Conservation (phyloP, 192 early-diverging fungal species). For the Backusella sp. region DNA sequence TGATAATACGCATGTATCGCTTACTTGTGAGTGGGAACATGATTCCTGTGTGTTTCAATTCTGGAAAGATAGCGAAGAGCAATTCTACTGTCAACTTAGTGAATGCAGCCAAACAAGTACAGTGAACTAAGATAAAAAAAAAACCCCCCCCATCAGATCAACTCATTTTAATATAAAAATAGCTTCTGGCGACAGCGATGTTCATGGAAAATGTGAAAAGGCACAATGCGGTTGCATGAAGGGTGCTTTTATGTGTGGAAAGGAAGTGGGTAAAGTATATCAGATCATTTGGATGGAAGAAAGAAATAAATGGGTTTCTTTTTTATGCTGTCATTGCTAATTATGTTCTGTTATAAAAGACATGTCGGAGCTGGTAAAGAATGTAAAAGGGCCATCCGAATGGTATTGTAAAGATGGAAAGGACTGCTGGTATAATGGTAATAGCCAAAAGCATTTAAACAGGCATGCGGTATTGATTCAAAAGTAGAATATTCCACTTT, state of each 20-base stretch:
- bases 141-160: too few relatives aligned
- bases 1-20: conserved; percentile 62
- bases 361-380: conserved; percentile 36
- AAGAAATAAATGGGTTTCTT: not conserved
- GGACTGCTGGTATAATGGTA: conserved; percentile 42
- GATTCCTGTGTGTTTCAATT: conserved; percentile 54
- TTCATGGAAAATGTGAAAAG: conserved; percentile 53
- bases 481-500: conserved; percentile 35
- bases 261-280: conserved; percentile 45
- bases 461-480: not conserved
- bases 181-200: conserved; percentile 22
- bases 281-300: not conserved
- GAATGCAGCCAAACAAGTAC: conserved; percentile 56
- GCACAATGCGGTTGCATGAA: conserved; percentile 78
- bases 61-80: conserved; percentile 81
- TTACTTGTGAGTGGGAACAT: conserved; percentile 32
- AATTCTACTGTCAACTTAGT: conserved; percentile 81
- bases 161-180: not conserved
- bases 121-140: not conserved
- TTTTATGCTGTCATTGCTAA: not conserved
- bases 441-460: not conserved
- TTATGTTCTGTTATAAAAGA: not conserved
- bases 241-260: conserved; percentile 78
- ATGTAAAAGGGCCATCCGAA: conserved; percentile 35
- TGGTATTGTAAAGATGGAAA: conserved; percentile 36